phyloP scores from a whole-genome alignment of 805 yeast species.

The Jamesozyma spencerorum region DNA sequence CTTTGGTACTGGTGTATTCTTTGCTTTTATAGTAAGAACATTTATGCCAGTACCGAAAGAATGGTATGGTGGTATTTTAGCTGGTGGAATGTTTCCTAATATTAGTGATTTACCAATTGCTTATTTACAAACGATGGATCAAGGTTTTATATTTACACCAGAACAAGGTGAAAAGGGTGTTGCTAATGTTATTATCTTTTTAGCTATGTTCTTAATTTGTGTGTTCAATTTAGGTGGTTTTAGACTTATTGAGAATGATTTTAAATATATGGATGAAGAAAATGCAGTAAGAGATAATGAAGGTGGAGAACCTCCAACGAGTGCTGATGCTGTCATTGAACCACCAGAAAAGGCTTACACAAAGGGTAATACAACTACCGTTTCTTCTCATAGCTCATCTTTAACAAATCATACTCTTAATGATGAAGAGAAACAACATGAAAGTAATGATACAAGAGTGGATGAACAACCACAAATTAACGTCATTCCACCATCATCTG shows the following conservation, averaged over 20 bases:
- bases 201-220: slow-evolving; percentile 53
- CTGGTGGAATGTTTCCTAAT: slow-evolving; percentile 66
- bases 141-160: slow-evolving; percentile 47
- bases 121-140: slow-evolving; percentile 57
- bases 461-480: too few relatives aligned
- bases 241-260: slow-evolving; percentile 61
- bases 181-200: slow-evolving; percentile 72
- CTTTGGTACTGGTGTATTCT: slow-evolving; percentile 40
- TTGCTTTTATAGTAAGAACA: slow-evolving; percentile 32
- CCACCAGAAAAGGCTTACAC: neutral
- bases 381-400: neutral
- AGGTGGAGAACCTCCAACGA: neutral
- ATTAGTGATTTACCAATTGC: slow-evolving; percentile 74
- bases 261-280: slow-evolving; percentile 30
- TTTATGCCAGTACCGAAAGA: slow-evolving; percentile 45
- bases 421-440: neutral
- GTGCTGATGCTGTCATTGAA: neutral
- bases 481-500: too few relatives aligned
- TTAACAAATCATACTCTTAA: neutral
- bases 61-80: slow-evolving; percentile 64
- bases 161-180: slow-evolving; percentile 65
- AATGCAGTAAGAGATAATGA: slow-evolving; percentile 8
- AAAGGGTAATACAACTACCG: too few relatives aligned
- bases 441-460: too few relatives aligned
- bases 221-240: slow-evolving; percentile 74